Percentiles rank a stretch among this genome's conserved stretches.
Conservation (phyloP, 495 filamentous ascomycete genomes). For the Platismatia glauca region DNA sequence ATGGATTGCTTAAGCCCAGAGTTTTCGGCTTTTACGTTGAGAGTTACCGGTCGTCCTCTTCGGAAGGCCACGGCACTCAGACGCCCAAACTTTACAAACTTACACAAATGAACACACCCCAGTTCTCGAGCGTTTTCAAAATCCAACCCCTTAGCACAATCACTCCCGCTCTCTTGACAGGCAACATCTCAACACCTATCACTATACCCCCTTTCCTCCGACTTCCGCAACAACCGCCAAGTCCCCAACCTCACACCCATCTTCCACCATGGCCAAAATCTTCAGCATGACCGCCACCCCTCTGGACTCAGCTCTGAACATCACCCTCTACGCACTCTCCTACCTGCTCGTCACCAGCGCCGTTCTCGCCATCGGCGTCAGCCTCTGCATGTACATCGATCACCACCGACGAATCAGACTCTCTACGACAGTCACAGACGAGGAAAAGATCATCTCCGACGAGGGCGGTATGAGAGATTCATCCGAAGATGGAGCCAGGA, state of each 20-base stretch:
- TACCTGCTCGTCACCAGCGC: background rate
- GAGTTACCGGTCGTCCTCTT: background rate
- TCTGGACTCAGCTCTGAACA: background rate
- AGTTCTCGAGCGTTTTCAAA: background rate
- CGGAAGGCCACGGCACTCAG: background rate
- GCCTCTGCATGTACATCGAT: background rate
- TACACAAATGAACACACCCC: too few relatives aligned
- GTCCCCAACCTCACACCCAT: background rate
- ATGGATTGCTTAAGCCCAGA: background rate
- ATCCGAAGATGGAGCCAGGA: too few relatives aligned
- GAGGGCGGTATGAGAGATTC: too few relatives aligned
- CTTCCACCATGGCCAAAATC: background rate
- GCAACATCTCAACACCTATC: background rate
- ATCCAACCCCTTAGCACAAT: background rate
- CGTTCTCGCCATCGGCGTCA: background rate
- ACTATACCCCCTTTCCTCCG: background rate
- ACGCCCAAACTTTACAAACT: background rate
- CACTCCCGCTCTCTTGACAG: background rate
- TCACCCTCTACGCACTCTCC: background rate
- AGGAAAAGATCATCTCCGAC: too few relatives aligned
- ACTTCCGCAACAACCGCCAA: background rate
- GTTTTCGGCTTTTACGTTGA: background rate
- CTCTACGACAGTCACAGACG: background rate
- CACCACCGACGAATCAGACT: background rate
- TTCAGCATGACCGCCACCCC: background rate